phyloP scores from a whole-genome alignment of 495 filamentous ascomycete species.

The Parathielavia hyrcaniae region DNA sequence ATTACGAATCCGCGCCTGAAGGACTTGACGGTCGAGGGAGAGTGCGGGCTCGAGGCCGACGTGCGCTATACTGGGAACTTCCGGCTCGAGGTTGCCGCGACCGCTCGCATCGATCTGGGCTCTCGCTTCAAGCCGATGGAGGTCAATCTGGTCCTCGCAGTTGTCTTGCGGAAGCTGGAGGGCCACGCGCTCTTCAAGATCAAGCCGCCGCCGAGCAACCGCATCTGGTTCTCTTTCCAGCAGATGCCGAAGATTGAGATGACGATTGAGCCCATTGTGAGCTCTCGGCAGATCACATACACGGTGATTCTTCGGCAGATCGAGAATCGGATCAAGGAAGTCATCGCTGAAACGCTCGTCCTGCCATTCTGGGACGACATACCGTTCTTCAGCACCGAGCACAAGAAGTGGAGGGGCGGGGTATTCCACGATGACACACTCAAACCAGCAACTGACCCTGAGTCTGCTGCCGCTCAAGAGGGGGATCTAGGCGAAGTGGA shows the following conservation, averaged over 20 bases:
- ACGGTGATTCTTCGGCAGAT: conserved; percentile 85
- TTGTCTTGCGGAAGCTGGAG: conserved; percentile 76
- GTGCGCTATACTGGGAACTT: conserved; percentile 85
- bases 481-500: conserved; percentile 48
- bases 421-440: conserved; percentile 63
- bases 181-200: conserved; percentile 79
- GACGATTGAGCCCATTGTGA: conserved; percentile 89
- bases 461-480: conserved; percentile 51
- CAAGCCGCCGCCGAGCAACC: conserved; percentile 92
- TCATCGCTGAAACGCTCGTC: conserved; percentile 88
- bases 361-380: conserved; percentile 92
- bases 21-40: conserved; percentile 86
- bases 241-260: conserved; percentile 87
- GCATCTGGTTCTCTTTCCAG: conserved; percentile 90
- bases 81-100: conserved; percentile 79
- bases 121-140: conserved; percentile 82
- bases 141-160: conserved; percentile 81
- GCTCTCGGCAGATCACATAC: conserved; percentile 90
- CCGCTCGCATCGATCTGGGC: conserved; percentile 84
- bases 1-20: conserved; percentile 84
- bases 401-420: conserved; percentile 75
- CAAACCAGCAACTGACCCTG: conserved; percentile 33
- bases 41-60: conserved; percentile 78
- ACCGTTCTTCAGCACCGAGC: conserved; percentile 74
- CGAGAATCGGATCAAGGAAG: conserved; percentile 87